These are phyloP conservation scores for Acidomyces sp. DNA, from an alignment of 495 filamentous ascomycete genomes.

Conservation along the genomic window DNA sequence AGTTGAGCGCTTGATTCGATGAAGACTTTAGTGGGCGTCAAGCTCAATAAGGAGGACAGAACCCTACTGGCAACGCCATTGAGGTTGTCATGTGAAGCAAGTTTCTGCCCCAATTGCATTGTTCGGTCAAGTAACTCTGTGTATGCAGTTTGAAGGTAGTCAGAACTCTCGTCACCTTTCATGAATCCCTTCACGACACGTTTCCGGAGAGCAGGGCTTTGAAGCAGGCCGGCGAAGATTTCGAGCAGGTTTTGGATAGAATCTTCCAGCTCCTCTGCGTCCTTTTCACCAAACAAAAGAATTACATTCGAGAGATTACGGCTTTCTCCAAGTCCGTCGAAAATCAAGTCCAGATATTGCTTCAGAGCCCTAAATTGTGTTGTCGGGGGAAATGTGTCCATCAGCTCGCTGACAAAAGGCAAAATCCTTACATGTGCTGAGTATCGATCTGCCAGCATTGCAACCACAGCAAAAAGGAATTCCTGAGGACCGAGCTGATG, in stretches of 20 bases:
- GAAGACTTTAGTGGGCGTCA: conserved; percentile 72
- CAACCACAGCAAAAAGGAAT: conserved; percentile 59
- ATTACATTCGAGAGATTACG: conserved; percentile 54
- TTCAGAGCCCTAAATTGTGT: conserved; percentile 37
- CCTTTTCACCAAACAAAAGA: conserved; percentile 50
- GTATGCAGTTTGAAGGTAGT: conserved; percentile 18
- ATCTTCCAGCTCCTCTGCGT: conserved; percentile 44
- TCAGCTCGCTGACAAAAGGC: conserved; percentile 43
- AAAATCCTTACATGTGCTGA: conserved; percentile 37
- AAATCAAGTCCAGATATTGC: conserved; percentile 59
- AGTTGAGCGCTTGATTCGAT: conserved; percentile 69
- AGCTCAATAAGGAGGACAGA: conserved; percentile 58
- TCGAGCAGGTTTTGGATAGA: conserved; percentile 50
- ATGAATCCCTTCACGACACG: conserved; percentile 17
- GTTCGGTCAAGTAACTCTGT: conserved; percentile 44
- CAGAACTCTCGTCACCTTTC: conserved; percentile 3
- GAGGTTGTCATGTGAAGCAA: conserved; percentile 22
- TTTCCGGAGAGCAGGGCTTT: conserved; percentile 28
- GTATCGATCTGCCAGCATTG: conserved; percentile 61
- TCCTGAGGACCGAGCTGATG: conserved; percentile 71
- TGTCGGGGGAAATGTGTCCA: conserved; percentile 21
- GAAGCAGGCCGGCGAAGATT: conserved; percentile 45
- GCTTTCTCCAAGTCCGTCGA: conserved; percentile 59
- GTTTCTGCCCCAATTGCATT: conserved; percentile 20
- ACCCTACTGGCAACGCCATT: conserved; percentile 53